Conservation (phyloP, 1,284 basidiomycete species). For the Sporisorium exsertum region DNA sequence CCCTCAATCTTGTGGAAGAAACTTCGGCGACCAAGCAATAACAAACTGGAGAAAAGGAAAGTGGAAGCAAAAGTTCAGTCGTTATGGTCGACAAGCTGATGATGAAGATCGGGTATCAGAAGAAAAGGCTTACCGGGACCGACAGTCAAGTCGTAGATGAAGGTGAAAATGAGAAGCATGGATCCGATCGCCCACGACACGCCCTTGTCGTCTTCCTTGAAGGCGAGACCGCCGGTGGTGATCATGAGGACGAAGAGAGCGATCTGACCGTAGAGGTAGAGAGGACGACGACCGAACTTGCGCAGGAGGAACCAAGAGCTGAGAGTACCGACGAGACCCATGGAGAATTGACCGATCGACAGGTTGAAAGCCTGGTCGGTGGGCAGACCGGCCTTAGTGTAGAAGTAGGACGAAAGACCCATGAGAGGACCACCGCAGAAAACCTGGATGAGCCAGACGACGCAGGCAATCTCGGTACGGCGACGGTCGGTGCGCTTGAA, state of each 20-base stretch:
- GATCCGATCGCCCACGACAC: slow-evolving; percentile 70
- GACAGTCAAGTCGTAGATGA: slow-evolving; percentile 70
- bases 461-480: slow-evolving; percentile 71
- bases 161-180: slow-evolving; percentile 71
- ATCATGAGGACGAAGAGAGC: slow-evolving; percentile 71
- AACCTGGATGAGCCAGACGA: slow-evolving; percentile 68
- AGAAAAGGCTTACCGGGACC: too few species aligned
- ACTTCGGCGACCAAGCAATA: slow-evolving; percentile 72
- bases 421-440: slow-evolving; percentile 67
- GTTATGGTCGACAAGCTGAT: too few species aligned
- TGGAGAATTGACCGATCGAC: slow-evolving; percentile 69
- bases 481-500: slow-evolving; percentile 71
- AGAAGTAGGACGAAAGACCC: slow-evolving; percentile 69
- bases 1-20: slow-evolving; percentile 71
- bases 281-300: slow-evolving; percentile 70
- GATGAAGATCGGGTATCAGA: too few species aligned
- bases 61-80: too few species aligned
- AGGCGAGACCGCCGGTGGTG: slow-evolving; percentile 71
- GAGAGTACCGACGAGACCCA: slow-evolving; percentile 70
- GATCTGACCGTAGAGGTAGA: slow-evolving; percentile 72
- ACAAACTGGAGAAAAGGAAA: too few species aligned
- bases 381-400: slow-evolving; percentile 71
- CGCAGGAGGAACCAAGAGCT: slow-evolving; percentile 71
- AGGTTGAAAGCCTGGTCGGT: slow-evolving; percentile 70
- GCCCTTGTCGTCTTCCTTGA: slow-evolving; percentile 31